Conservation (phyloP, 352 stramenopile genomes). For the Globisporangium lucens region DNA sequence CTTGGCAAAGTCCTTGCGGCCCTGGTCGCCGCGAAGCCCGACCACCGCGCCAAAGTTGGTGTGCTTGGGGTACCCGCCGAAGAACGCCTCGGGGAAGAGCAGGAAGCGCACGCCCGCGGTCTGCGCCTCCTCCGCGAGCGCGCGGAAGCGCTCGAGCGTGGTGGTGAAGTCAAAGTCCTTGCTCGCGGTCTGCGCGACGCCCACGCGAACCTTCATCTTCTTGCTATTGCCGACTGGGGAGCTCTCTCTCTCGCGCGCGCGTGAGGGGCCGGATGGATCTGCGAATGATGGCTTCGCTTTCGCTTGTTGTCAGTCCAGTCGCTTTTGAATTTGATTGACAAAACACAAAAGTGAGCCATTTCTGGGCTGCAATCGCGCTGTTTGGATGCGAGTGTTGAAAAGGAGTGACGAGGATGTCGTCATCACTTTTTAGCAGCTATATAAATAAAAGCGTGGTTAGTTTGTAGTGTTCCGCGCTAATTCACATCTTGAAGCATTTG, state of each 20-base stretch:
- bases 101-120: constrained; percentile 19
- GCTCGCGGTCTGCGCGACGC: constrained; percentile 24
- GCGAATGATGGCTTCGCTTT: background rate
- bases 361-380: background rate
- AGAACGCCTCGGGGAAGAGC: constrained; percentile 28
- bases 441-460: too few relatives aligned
- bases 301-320: background rate
- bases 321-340: background rate
- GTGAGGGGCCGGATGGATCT: background rate
- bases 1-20: constrained; percentile 21
- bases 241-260: too few relatives aligned
- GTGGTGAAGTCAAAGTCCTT: constrained; percentile 23
- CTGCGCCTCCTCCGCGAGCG: constrained; percentile 12
- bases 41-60: constrained; percentile 24
- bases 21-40: constrained; percentile 16
- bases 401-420: too few relatives aligned
- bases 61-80: constrained; percentile 27
- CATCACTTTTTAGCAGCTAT: too few relatives aligned
- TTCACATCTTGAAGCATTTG: too few relatives aligned
- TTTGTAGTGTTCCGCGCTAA: too few relatives aligned
- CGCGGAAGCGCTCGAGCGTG: constrained; percentile 22
- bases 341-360: background rate
- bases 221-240: background rate
- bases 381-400: constrained; percentile 1
- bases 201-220: constrained; percentile 18